Evolutionary conservation across 768 basidiomycete genomes (phyloP), one percentile per base, ranked within the genome.

Genomic region (Stropharia rugosoannulata): DNA sequence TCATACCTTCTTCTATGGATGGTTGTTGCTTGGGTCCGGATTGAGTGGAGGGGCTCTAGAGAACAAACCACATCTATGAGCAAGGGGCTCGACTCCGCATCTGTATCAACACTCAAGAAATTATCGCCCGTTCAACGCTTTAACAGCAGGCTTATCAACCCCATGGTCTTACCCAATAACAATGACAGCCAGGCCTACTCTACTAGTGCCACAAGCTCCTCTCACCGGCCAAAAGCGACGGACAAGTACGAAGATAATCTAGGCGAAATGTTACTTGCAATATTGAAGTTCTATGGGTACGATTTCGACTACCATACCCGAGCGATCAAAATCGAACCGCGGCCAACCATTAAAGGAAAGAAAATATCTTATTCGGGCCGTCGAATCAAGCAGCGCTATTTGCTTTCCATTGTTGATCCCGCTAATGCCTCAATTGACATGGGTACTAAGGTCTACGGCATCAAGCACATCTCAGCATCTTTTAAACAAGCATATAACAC

Each of bases 1-100:
- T 66, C 66, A 29, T 66, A 67, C 27, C 47, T 66, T 16, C 49
- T 69, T 43, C 61, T 67, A 6, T 69, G 68, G 68, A 65, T 69
- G 68, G 66, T 69, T 4, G 64, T 69, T 0, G 64, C 66, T 11
- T 69, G 64, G 66, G 66, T 65, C 12, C 49, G 64, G 10, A 57
- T 67, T n/a, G 66, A 67, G 41, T 59, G 62, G 63, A 62, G 22
- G n/a, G 11, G 27, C 15, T 27, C 22, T 25, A 46, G 5, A 7
- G 6, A 7, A 7, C 1, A 6, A 32, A 10, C 29, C 7, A 7
- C 27, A 29, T 29, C 27, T 7, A 29, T 7, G 3, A 29, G 27
- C 27, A 7, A 29, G 27, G 7, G 27, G 27, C 27, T 29, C 27
- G 27, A 29, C 27, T n/a, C 27, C 27, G 27, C 27, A n/a, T n/a